Conservation (phyloP, 129 eudicot genomes). For the Pseudognaphalium luteoalbum region DNA sequence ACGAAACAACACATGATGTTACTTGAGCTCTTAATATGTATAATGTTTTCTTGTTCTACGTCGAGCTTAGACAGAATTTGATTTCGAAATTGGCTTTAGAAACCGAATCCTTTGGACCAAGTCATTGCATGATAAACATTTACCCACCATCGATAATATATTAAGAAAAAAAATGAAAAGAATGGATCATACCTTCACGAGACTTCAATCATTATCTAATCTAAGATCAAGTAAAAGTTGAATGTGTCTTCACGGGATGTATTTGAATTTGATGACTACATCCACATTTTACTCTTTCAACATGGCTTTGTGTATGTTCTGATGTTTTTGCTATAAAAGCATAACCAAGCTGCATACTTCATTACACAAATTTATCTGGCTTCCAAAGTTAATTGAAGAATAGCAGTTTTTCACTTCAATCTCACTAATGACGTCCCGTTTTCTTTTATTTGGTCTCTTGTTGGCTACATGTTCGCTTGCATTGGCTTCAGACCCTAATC, state of each 20-base stretch:
- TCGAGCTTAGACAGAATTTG: no score
- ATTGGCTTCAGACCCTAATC: background rate
- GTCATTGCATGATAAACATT: background rate
- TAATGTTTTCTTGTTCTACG: no score
- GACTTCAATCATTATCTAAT: background rate
- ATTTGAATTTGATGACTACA: constrained; percentile 3
- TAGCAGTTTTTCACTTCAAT: background rate
- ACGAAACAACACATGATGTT: no score
- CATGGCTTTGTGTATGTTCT: no score
- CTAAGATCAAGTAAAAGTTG: background rate
- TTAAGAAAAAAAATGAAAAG: no score
- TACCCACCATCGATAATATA: no score
- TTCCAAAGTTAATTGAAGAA: background rate
- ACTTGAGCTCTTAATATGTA: no score
- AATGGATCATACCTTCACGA: background rate
- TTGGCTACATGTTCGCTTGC: background rate
- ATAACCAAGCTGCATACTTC: background rate
- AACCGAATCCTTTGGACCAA: background rate
- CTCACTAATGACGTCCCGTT: constrained; percentile 13
- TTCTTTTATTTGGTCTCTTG: constrained; percentile 6
- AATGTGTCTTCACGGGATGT: background rate
- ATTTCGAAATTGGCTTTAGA: background rate
- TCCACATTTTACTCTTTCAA: background rate
- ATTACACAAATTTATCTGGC: background rate
- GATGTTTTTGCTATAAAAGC: constrained; percentile 18